phyloP scores from a whole-genome alignment of 805 yeast species.

The Candida pini region DNA sequence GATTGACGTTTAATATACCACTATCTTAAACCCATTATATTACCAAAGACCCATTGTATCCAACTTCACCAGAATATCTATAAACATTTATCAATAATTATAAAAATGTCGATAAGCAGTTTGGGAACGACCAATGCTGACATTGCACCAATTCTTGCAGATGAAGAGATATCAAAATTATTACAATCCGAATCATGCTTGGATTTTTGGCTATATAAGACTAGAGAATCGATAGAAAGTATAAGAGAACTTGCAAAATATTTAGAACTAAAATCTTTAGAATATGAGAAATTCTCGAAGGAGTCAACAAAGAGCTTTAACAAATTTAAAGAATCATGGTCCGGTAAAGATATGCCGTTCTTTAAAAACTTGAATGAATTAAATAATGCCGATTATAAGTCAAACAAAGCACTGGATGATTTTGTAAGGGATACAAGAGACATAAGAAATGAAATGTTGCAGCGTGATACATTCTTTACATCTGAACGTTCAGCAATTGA shows the following conservation, averaged over 20 bases:
- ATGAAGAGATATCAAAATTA: not conserved
- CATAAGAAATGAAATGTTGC: constrained; percentile 3
- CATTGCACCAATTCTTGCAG: constrained; percentile 1
- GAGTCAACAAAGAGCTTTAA: too few relatives aligned
- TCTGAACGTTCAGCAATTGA: not conserved
- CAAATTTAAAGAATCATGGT: not conserved
- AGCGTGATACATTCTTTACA: not conserved
- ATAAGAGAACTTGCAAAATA: constrained; percentile 1
- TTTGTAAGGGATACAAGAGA: constrained; percentile 1
- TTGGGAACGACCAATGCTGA: not conserved
- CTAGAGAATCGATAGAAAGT: not conserved
- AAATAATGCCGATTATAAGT: constrained; percentile 1
- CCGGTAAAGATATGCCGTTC: not conserved
- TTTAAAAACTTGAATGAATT: constrained; percentile 1
- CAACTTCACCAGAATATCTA: too few relatives aligned
- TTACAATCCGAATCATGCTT: constrained; percentile 1
- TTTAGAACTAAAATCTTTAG: constrained; percentile 1
- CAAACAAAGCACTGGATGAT: not conserved
- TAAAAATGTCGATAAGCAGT: constrained; percentile 1
- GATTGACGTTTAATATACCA: too few relatives aligned
- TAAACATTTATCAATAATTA: too few relatives aligned
- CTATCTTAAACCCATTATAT: too few relatives aligned
- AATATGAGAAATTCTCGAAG: not conserved
- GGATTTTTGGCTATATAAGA: constrained; percentile 1
- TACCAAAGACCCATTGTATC: too few relatives aligned